Conservation (phyloP, 495 filamentous ascomycete species). For the Penicillium ucsense region DNA sequence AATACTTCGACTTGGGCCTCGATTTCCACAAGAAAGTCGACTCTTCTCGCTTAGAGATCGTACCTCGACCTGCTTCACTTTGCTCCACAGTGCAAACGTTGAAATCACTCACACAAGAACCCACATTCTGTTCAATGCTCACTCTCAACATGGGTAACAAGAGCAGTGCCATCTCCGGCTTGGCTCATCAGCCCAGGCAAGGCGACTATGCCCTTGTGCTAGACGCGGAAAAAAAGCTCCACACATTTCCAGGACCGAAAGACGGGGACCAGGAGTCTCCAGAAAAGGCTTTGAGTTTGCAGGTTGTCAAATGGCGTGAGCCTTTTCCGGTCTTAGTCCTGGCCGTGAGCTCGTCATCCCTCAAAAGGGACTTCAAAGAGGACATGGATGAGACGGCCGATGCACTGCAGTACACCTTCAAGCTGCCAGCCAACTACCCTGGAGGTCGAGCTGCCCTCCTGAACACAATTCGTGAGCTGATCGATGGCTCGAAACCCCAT, state of each 20-base stretch:
- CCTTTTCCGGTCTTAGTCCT: background rate
- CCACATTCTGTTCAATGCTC: background rate
- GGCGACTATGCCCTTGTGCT: background rate
- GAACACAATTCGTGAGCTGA: background rate
- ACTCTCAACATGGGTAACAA: background rate
- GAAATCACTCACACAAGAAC: too few relatives aligned
- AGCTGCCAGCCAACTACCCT: conserved; percentile 1
- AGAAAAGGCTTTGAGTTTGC: background rate
- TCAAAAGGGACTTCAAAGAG: background rate
- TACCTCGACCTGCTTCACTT: too few relatives aligned
- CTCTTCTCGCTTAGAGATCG: too few relatives aligned
- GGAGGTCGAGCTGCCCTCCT: background rate
- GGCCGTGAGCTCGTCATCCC: background rate
- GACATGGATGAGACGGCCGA: background rate
- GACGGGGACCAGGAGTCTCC: background rate
- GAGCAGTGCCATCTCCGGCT: background rate
- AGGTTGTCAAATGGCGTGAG: background rate
- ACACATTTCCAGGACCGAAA: background rate
- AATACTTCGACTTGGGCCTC: too few relatives aligned
- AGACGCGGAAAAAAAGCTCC: background rate
- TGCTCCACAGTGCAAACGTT: too few relatives aligned
- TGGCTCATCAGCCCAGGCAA: background rate
- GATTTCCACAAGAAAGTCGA: too few relatives aligned
- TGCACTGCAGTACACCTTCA: background rate
- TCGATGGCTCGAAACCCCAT: background rate